Base-by-base conservation (phyloP, 202 grass and related monocot genomes). In the Bolboschoenoplectus hybrid region DNA sequence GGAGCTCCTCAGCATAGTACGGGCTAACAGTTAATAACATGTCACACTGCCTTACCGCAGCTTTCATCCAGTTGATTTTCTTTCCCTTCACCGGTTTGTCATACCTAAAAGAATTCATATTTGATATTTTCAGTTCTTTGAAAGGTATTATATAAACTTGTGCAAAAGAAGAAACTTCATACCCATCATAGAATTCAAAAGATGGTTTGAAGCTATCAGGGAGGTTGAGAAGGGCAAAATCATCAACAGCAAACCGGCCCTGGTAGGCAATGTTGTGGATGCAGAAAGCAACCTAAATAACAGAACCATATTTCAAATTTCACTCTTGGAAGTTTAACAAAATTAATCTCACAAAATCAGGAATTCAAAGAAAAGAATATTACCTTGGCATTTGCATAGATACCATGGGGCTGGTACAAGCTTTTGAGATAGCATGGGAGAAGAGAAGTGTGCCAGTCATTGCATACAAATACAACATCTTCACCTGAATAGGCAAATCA, bases 31-130 rank as follows among this genome's bases (percentile, higher is more conserved):
- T 98, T 13, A 98, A 81, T 0, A 89, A 93, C 81, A 26, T 81
- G 84, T 98, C 90, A 3, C 92, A 83, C 16, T 98, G 88, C 0
- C 86, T 67, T 63, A 98, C 94, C 43, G 93, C 95, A 3, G 89
- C 91, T 86, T 98, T 95, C 93, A 98, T 93, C 95, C 95, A 98
- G 88, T 98, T 98, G 79, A 92, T 89, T 91, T 98, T 98, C 57
- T 85, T 77, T 20, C 95, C 95, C 64, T 95, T 90, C 81, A 98
- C 95, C 0, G 95, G 95, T 64, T 85, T 93, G 79, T 95, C 82
- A 5, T 95, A 95, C 1, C 94, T 97, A 83, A 60, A 85, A 86
- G 13, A 3, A 75, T 10, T 38, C 41, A 51, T 68, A 41, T 53
- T 40, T 52, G 20, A 50, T 82, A 17, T 66, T 50, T 16, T 19